A percentile compares a stretch with the other conserved stretches of the same genome.
These are phyloP conservation scores for Diaporthe aspalathi DNA, from an alignment of 2,329 filamentous ascomycete species.

Conservation along the genomic window DNA sequence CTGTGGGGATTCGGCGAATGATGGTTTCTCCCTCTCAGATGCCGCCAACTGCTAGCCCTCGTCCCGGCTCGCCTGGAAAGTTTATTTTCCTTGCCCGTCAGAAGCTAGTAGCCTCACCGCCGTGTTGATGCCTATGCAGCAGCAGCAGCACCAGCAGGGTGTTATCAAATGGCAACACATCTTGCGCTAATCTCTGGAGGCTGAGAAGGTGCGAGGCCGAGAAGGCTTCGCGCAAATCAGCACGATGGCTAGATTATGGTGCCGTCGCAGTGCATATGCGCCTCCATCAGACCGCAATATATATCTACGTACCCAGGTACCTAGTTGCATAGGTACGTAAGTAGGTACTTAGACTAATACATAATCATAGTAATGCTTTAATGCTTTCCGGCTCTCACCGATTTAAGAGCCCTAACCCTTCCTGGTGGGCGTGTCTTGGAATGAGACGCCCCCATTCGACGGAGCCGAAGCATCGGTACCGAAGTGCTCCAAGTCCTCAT, in stretches of 20 bases:
- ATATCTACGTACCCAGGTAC: too few species aligned
- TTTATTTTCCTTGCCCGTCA: constrained; percentile 19
- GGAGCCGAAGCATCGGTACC: not conserved
- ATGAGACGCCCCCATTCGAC: not conserved
- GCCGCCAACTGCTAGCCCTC: not conserved
- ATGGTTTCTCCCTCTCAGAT: not conserved
- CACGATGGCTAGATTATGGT: not conserved
- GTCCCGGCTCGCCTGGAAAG: constrained; percentile 1
- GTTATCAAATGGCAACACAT: constrained; percentile 1
- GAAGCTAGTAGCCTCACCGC: constrained; percentile 25
- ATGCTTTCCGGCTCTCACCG: constrained; percentile 22
- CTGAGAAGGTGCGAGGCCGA: not conserved
- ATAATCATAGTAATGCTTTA: too few species aligned
- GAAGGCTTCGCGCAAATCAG: not conserved
- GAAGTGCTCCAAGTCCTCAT: not conserved
- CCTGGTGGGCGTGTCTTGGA: not conserved
- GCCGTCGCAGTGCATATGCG: constrained; percentile 14
- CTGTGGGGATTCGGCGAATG: not conserved
- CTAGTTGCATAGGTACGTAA: too few species aligned
- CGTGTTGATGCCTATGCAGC: constrained; percentile 1
- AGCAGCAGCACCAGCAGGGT: not conserved
- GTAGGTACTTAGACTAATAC: too few species aligned
- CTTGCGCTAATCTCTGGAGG: constrained; percentile 15
- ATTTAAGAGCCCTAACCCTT: constrained; percentile 11
- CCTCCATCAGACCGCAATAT: constrained; percentile 5